Base-by-base conservation (phyloP, 169 alveolate species). In the Sarcocystis neurona region DNA sequence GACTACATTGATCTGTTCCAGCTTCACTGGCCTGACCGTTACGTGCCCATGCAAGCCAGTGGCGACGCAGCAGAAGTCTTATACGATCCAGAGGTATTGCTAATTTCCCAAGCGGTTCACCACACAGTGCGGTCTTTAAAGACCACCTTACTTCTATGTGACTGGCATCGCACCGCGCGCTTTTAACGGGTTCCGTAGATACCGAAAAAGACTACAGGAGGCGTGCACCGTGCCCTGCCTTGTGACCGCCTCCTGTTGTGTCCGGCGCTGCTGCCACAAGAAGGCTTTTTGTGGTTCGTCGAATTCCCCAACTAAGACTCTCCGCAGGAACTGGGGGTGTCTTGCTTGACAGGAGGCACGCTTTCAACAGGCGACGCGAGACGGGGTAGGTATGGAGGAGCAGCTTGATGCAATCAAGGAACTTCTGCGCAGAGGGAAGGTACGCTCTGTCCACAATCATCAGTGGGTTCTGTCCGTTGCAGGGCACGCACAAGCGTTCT, bases 11-110 rank as follows among this genome's bases (percentile, higher is more conserved):
- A 95, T 80, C 82, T 95, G 75, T 80, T 95, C 56, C 97, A 95
- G 89, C 87, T 95, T 46, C 96, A 94, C 87, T 95, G 97, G 97
- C 97, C 97, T 23, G 96, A 94, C 84, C 92, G 97, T 30, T 94
- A 94, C 90, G 95, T 93, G 48, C 97, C 97, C 6, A 80, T 86
- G 87, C 96, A 94, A 39, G 80, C 91, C 53, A 93, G 92, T 32
- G 97, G 96, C 58, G 97, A 95, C 89, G 90, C 70, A 84, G 92
- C 88, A 46, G 92, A 95, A 30, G 94, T 95, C 23, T 86, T 94
- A 70, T 94, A 88, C 77, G 97, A 95, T 58, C 88, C 91, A 41
- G 88, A 41, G 87, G 87, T 79, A 48, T 1, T n/a, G n/a, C n/a
- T 58, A 32, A 6, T 2, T 32, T 48, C 2, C n/a, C n/a, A n/a